A percentile compares a stretch with the other conserved stretches of the same genome.
Conservation (phyloP, 495 filamentous ascomycete genomes). For the Rostrohypoxylon terebratum region DNA sequence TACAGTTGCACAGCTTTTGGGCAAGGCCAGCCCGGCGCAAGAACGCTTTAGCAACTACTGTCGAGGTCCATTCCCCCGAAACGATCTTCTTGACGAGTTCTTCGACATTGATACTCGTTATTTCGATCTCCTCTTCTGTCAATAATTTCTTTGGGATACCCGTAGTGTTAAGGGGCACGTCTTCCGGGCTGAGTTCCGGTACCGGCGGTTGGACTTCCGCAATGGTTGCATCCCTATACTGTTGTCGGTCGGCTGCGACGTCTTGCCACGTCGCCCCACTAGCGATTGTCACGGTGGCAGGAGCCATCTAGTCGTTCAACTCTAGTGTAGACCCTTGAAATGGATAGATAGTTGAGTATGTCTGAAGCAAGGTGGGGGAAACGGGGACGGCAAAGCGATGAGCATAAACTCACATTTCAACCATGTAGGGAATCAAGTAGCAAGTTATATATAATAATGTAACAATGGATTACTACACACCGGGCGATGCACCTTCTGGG, state of each 20-base stretch:
- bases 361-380: not conserved
- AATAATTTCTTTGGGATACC: conserved; percentile 58
- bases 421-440: not conserved
- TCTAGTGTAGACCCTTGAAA: not conserved
- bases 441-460: conserved; percentile 10
- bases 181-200: conserved; percentile 47
- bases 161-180: conserved; percentile 59
- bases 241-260: conserved; percentile 58
- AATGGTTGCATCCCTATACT: conserved; percentile 59
- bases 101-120: conserved; percentile 64
- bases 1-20: conserved; percentile 63
- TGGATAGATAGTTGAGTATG: not conserved
- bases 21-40: conserved; percentile 58
- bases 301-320: conserved; percentile 31
- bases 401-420: not conserved
- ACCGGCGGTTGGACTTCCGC: conserved; percentile 48
- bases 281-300: conserved; percentile 51
- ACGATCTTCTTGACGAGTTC: conserved; percentile 55
- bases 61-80: conserved; percentile 52
- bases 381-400: not conserved
- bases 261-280: conserved; percentile 60
- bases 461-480: not conserved
- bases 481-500: conserved; percentile 11
- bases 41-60: conserved; percentile 62
- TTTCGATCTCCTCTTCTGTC: conserved; percentile 61